Conservation (phyloP, 2,329 filamentous ascomycete species). For the Exserohilum rostratum region DNA sequence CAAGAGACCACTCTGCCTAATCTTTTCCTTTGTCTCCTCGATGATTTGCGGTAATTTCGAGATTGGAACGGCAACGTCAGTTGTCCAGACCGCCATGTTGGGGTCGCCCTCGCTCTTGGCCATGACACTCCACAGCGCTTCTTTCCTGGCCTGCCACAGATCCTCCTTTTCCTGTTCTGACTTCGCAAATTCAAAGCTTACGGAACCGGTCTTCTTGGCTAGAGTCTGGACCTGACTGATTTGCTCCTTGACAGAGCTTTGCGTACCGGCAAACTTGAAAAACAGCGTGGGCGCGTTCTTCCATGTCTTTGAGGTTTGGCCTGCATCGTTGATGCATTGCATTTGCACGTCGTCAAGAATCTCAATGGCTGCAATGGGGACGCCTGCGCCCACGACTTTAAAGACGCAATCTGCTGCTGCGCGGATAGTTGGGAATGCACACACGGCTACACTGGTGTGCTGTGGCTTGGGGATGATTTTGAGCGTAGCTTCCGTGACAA, state of each 20-base stretch:
- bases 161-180: slow-evolving; percentile 69
- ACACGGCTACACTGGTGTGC: slow-evolving; percentile 79
- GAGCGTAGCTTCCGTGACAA: slow-evolving; percentile 88
- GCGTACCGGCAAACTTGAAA: slow-evolving; percentile 75
- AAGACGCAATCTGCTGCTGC: slow-evolving; percentile 80
- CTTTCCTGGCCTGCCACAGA: slow-evolving; percentile 77
- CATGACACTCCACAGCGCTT: slow-evolving; percentile 75
- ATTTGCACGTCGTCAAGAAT: slow-evolving; percentile 93
- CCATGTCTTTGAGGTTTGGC: slow-evolving; percentile 69
- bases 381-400: slow-evolving; percentile 77
- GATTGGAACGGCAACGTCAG: slow-evolving; percentile 80
- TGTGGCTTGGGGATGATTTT: slow-evolving; percentile 84
- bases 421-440: slow-evolving; percentile 68
- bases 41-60: slow-evolving; percentile 74
- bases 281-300: slow-evolving; percentile 74
- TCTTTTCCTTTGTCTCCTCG: slow-evolving; percentile 74
- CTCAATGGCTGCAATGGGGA: slow-evolving; percentile 90
- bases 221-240: slow-evolving; percentile 69
- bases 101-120: slow-evolving; percentile 65
- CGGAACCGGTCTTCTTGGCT: slow-evolving; percentile 64
- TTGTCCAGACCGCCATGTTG: slow-evolving; percentile 73
- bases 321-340: slow-evolving; percentile 71
- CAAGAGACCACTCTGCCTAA: slow-evolving; percentile 66
- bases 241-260: slow-evolving; percentile 76
- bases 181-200: slow-evolving; percentile 72